A percentile compares a stretch with the other conserved stretches of the same genome.
Conservation (phyloP, 148 eudicot species). For the Mesembryanthemum crystallinum region DNA sequence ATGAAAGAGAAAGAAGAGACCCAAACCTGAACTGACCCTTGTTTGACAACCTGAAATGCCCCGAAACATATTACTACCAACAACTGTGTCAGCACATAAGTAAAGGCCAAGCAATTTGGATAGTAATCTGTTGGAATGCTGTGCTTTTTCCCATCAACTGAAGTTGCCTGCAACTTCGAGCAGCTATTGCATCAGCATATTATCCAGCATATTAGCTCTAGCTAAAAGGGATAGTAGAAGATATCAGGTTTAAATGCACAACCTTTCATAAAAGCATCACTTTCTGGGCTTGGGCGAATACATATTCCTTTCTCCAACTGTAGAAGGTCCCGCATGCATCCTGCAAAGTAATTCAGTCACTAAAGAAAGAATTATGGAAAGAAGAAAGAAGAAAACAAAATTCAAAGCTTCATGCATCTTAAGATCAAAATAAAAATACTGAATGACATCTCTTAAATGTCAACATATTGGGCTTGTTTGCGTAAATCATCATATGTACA, state of each 20-base stretch:
- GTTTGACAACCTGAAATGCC: slow-evolving; percentile 88
- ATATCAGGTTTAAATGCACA: slow-evolving; percentile 6
- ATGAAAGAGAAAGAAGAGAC: slow-evolving; percentile 4
- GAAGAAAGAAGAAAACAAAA: background rate
- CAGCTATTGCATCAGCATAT: too few relatives aligned
- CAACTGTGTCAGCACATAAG: slow-evolving; percentile 82
- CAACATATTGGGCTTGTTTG: background rate
- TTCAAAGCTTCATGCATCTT: background rate
- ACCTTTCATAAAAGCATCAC: slow-evolving; percentile 97
- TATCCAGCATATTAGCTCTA: slow-evolving; percentile 6
- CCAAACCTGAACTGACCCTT: slow-evolving; percentile 86
- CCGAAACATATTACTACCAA: slow-evolving; percentile 76
- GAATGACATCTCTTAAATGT: background rate
- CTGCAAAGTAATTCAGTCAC: slow-evolving; percentile 35
- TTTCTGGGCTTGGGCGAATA: slow-evolving; percentile 74
- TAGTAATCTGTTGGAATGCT: too few relatives aligned
- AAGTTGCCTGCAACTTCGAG: too few relatives aligned
- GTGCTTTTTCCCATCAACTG: too few relatives aligned
- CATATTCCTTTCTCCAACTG: slow-evolving; percentile 56
- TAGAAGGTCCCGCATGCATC: slow-evolving; percentile 49
- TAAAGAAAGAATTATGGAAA: background rate
- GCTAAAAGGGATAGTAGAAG: background rate
- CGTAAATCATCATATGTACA: background rate
- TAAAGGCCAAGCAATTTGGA: too few relatives aligned
- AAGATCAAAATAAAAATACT: background rate